Percentiles rank a stretch among this genome's conserved stretches.
Evolutionary conservation across 192 early-diverging fungal species (phyloP).

Genomic region (Backusella mclennaniae): DNA sequence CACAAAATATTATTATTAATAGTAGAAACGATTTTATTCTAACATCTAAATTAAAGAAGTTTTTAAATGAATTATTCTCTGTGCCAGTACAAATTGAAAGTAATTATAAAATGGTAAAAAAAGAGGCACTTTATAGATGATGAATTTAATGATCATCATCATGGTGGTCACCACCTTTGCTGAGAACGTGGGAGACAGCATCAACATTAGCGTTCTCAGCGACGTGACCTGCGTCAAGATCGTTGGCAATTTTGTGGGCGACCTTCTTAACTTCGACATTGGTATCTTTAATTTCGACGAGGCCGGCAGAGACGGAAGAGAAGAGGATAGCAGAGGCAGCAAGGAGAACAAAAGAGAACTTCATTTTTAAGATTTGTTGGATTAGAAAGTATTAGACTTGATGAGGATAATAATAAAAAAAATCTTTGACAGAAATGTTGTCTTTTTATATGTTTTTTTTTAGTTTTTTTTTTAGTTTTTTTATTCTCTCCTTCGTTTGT

Average conservation of each 20-base stretch:
- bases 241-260: not conserved
- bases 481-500: not conserved
- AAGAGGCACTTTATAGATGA: not conserved
- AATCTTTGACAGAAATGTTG: not conserved
- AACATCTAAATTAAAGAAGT: conserved; percentile 3
- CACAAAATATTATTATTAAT: not conserved
- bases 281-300: not conserved
- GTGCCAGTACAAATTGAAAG: not conserved
- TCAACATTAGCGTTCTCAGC: not conserved
- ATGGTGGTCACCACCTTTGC: not conserved
- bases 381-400: not conserved
- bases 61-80: conserved; percentile 6
- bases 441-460: not conserved
- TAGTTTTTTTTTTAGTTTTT: not conserved
- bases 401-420: conserved; percentile 1
- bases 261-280: not conserved
- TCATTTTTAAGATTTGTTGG: not conserved
- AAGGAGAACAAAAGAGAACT: not conserved
- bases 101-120: not conserved
- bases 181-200: not conserved
- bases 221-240: not conserved
- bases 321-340: not conserved
- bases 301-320: not conserved
- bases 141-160: not conserved
- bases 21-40: conserved; percentile 3